Evolutionary conservation across 176 grass and related monocot species (phyloP).

Genomic region (Raddia distichophylla): DNA sequence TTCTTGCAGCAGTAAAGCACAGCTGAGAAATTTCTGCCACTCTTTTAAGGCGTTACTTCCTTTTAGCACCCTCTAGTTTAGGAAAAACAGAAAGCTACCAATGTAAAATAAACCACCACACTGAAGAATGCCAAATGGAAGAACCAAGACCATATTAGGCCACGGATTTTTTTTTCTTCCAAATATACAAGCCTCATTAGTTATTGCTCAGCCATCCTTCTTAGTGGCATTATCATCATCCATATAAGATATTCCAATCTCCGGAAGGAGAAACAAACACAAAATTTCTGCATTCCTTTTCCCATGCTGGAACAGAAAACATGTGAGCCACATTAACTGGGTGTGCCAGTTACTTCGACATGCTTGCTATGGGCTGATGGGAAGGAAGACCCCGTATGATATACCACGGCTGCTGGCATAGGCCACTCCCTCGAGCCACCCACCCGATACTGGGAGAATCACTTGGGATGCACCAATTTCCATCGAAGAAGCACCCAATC

Average conservation of each 20-base stretch:
- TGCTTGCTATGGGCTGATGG: neutral
- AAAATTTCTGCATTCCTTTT: neutral
- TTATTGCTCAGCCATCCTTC: neutral
- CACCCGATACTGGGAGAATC: neutral
- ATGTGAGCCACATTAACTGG: conserved; percentile 2
- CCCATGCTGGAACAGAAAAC: neutral
- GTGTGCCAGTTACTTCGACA: conserved; percentile 4
- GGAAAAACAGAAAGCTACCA: conserved; percentile 18
- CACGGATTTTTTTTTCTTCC: neutral
- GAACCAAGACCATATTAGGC: neutral
- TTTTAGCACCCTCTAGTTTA: neutral
- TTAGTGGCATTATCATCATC: neutral
- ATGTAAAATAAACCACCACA: neutral
- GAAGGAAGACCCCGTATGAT: neutral
- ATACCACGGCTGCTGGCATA: neutral
- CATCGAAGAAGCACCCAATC: neutral
- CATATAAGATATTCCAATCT: neutral
- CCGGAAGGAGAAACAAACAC: neutral
- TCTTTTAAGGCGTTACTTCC: neutral
- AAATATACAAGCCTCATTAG: neutral
- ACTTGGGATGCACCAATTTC: neutral
- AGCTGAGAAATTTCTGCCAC: neutral
- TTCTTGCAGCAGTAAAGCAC: conserved; percentile 4
- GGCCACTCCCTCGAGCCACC: neutral
- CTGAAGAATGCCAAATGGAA: conserved; percentile 19